Evolutionary conservation across 108 stramenopile species (phyloP), one percentile per base, ranked within the genome.

Genomic region (Skeletonema grethae): DNA sequence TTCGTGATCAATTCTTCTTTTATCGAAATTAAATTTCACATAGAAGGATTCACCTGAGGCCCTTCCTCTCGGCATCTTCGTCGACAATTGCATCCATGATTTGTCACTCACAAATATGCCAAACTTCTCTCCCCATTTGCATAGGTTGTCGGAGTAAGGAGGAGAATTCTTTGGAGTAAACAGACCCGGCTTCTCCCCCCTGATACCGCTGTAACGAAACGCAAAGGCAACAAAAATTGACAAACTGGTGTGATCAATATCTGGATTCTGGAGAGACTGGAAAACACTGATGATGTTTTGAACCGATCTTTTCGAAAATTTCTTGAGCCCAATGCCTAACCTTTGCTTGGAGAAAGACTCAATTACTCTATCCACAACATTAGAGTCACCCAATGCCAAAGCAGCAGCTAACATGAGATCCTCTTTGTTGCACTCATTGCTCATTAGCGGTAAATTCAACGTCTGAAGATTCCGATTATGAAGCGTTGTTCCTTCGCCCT

Each of bases 351-450:
- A n/a, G 25, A 60, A 60, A 34, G 24, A 60, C n/a, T 31, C 35
- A 6, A 31, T n/a, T n/a, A 60, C 59, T 34, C 59, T 60, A 15
- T 60, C 25, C 20, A 60, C 59, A 16, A 60, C 35, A n/a, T 60
- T 8, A 6, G 30, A 31, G 18, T 60, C 59, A n/a, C 29, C 59
- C 59, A 31, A 60, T 34, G 59, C 59, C 5, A 60, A 60, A 16
- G 59, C 59, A 4, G 29, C 59, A 16, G 59, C 59, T n/a, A 60
- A 20, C 59, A 60, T 60, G n/a, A 60, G 36, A 60, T 60, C 59
- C 15, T 60, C 59, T 20, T 60, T 1, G 20, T 31, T 29, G 13
- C 31, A 31, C 59, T 60, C 59, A 34, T 60, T 31, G 13, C 59
- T 60, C 59, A 60, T 60, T 29, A 60, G 20, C 3, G 59, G 59